These are phyloP conservation scores for Saksenaea vasiformis DNA, from an alignment of 371 early-diverging fungal species.

Conservation along the genomic window DNA sequence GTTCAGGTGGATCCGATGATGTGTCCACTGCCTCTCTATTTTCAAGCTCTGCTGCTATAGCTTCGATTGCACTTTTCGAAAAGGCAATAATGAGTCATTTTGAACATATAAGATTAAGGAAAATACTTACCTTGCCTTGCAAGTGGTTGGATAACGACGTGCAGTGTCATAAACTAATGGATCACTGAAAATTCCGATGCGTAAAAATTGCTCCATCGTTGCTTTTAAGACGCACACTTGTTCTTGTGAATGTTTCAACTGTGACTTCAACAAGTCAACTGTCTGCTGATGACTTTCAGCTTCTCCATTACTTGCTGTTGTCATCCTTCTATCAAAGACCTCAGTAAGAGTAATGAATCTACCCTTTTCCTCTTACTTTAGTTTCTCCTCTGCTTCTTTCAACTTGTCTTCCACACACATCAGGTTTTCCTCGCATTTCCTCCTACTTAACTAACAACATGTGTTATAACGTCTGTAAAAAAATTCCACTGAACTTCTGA, in stretches of 20 bases:
- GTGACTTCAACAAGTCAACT: slow-evolving; percentile 13
- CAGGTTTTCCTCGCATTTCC: slow-evolving; percentile 24
- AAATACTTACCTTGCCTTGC: background rate
- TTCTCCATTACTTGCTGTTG: slow-evolving; percentile 14
- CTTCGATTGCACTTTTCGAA: slow-evolving; percentile 2
- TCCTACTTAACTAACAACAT: slow-evolving; percentile 17
- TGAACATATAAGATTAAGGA: background rate
- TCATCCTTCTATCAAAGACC: background rate
- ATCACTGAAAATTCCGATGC: slow-evolving; percentile 43
- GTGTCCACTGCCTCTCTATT: background rate
- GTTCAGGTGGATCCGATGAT: background rate
- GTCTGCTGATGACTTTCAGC: slow-evolving; percentile 2
- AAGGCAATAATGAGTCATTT: background rate
- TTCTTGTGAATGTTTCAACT: slow-evolving; percentile 40
- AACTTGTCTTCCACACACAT: slow-evolving; percentile 17
- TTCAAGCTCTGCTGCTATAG: background rate
- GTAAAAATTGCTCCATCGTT: slow-evolving; percentile 48
- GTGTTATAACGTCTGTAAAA: background rate
- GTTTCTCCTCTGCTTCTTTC: slow-evolving; percentile 21
- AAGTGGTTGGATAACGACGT: background rate
- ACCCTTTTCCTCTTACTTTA: slow-evolving; percentile 14
- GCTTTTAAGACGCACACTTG: slow-evolving; percentile 43
- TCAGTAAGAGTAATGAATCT: background rate
- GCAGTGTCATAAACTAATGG: background rate
- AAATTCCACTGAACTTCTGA: background rate